phyloP scores from a whole-genome alignment of 2,329 filamentous ascomycete species.

The Penicillium psychrosexuale region DNA sequence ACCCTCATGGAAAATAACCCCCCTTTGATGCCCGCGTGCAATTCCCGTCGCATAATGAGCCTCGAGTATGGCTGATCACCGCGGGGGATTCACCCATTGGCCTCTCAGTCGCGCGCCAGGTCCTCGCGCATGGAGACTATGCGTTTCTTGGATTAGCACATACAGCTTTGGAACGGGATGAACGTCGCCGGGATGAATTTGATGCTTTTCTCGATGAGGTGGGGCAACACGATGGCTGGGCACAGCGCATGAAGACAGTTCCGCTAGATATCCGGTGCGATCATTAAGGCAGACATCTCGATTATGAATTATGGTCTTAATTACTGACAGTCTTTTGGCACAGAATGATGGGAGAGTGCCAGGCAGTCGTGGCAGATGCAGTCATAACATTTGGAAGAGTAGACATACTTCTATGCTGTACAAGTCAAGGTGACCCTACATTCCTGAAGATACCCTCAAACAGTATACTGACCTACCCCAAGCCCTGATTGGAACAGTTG shows the following conservation, averaged over 20 bases:
- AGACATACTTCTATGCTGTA: constrained; percentile 87
- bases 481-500: constrained; percentile 86
- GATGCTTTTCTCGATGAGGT: constrained; percentile 68
- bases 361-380: constrained; percentile 82
- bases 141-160: constrained; percentile 81
- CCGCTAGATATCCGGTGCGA: constrained; percentile 55
- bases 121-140: constrained; percentile 88
- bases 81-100: constrained; percentile 80
- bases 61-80: constrained; percentile 90
- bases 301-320: neutral
- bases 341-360: constrained; percentile 66
- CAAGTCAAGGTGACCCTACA: constrained; percentile 66
- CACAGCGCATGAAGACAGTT: constrained; percentile 67
- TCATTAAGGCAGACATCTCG: neutral
- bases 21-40: constrained; percentile 41
- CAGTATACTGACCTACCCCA: constrained; percentile 10
- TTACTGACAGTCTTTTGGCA: constrained; percentile 12
- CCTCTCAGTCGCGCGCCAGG: constrained; percentile 73
- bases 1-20: constrained; percentile 34
- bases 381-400: constrained; percentile 79
- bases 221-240: constrained; percentile 70
- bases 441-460: neutral
- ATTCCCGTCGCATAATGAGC: constrained; percentile 61
- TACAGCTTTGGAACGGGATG: constrained; percentile 70
- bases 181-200: constrained; percentile 73